Evolutionary conservation across 805 yeast genomes (phyloP).

Genomic region (Candida vaughaniae): DNA sequence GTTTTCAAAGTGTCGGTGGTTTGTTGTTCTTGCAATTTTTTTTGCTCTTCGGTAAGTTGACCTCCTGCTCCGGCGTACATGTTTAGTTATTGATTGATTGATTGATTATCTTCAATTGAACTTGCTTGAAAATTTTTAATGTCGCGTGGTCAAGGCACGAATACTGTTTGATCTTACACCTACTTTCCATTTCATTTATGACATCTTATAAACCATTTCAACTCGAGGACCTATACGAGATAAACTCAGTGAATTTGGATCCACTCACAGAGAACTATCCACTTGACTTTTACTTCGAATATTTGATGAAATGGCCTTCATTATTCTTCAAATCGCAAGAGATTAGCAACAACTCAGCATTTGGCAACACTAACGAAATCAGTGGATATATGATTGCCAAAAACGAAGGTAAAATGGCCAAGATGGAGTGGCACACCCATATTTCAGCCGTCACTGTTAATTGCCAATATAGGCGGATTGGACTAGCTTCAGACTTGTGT

Average conservation of each 20-base stretch:
- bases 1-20: conserved; percentile 57
- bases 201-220: conserved; percentile 86
- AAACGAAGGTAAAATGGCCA: conserved; percentile 71
- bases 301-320: conserved; percentile 84
- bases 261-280: conserved; percentile 91
- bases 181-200: too few species aligned
- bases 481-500: conserved; percentile 81
- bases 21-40: conserved; percentile 61
- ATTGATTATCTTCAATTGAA: neutral
- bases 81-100: too few species aligned
- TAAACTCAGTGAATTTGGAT: conserved; percentile 80
- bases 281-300: conserved; percentile 77
- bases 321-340: conserved; percentile 76
- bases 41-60: conserved; percentile 59
- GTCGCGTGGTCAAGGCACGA: conserved; percentile 3
- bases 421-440: conserved; percentile 91
- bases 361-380: conserved; percentile 16
- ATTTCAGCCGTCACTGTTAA: conserved; percentile 94
- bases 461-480: conserved; percentile 77
- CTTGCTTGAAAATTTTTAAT: conserved; percentile 13
- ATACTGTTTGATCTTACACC: too few species aligned
- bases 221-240: conserved; percentile 74
- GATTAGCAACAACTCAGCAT: conserved; percentile 15
- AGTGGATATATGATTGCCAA: conserved; percentile 94
- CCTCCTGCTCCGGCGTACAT: conserved; percentile 52